Evolutionary conservation across 2,329 filamentous ascomycete species (phyloP).

Genomic region (Fusarium sp.): DNA sequence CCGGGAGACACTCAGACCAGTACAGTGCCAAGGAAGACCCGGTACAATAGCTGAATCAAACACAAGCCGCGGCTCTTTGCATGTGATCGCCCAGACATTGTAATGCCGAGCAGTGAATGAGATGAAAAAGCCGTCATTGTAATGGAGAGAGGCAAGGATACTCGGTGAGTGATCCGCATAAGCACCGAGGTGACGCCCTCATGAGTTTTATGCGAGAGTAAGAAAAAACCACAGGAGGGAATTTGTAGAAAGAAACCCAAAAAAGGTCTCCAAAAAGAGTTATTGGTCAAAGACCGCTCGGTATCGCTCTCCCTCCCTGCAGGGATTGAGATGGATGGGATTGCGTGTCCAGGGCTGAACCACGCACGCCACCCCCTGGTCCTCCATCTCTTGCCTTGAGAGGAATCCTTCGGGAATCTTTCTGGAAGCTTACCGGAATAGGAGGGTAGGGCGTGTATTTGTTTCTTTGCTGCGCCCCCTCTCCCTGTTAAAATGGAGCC

Average conservation of each 20-base stretch:
- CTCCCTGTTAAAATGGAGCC: background rate
- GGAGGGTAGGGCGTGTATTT: slow-evolving; percentile 15
- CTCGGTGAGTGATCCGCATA: slow-evolving; percentile 37
- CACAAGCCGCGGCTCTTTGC: slow-evolving; percentile 11
- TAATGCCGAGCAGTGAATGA: background rate
- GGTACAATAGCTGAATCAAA: background rate
- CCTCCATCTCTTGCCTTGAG: background rate
- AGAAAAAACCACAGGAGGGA: background rate
- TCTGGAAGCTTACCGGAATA: slow-evolving; percentile 37
- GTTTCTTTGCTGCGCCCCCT: background rate
- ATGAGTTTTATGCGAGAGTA: background rate
- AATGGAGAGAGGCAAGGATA: slow-evolving; percentile 26
- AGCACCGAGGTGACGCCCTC: slow-evolving; percentile 42
- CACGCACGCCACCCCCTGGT: slow-evolving; percentile 21
- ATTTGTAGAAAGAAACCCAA: background rate
- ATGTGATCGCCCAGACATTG: slow-evolving; percentile 34
- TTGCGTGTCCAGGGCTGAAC: slow-evolving; percentile 20
- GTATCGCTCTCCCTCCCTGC: slow-evolving; percentile 11
- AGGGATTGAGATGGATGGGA: slow-evolving; percentile 6
- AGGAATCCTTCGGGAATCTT: slow-evolving; percentile 41
- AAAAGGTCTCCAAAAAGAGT: background rate
- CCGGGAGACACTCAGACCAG: background rate
- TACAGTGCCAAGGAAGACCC: background rate
- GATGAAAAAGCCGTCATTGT: slow-evolving; percentile 17
- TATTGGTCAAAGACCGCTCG: background rate